Conservation (phyloP, 140 eudicot genomes). For the Stevia rebaudiana region DNA sequence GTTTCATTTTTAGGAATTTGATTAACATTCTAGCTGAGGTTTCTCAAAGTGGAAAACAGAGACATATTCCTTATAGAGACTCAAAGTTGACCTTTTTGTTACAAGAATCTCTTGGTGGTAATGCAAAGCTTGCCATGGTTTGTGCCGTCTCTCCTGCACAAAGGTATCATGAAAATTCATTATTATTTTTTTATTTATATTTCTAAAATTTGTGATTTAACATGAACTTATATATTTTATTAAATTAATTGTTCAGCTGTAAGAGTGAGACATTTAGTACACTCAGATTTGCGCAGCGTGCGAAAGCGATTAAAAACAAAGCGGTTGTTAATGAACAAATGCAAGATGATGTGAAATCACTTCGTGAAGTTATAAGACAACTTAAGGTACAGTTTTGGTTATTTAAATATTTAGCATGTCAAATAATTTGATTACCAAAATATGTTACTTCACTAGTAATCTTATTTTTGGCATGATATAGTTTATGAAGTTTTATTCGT, state of each 20-base stretch:
- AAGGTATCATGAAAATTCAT: slow-evolving; percentile 38
- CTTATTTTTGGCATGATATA: neutral
- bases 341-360: slow-evolving; percentile 84
- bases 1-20: slow-evolving; percentile 58
- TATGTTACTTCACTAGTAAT: neutral
- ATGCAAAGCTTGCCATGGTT: slow-evolving; percentile 93
- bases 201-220: neutral
- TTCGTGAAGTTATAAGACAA: slow-evolving; percentile 76
- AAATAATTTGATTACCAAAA: neutral
- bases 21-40: slow-evolving; percentile 90
- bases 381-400: slow-evolving; percentile 45
- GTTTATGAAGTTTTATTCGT: neutral
- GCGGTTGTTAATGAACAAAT: slow-evolving; percentile 83
- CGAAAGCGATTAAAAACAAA: slow-evolving; percentile 88
- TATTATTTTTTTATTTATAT: neutral
- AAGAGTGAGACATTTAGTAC: slow-evolving; percentile 91
- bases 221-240: neutral
- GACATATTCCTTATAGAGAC: slow-evolving; percentile 97
- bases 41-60: slow-evolving; percentile 94
- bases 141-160: slow-evolving; percentile 92
- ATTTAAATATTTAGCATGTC: neutral
- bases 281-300: slow-evolving; percentile 92
- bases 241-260: slow-evolving; percentile 49
- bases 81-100: slow-evolving; percentile 85
- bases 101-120: slow-evolving; percentile 98